Base-by-base conservation (phyloP, 176 grass and related monocot species). In the Zizania latifolia region DNA sequence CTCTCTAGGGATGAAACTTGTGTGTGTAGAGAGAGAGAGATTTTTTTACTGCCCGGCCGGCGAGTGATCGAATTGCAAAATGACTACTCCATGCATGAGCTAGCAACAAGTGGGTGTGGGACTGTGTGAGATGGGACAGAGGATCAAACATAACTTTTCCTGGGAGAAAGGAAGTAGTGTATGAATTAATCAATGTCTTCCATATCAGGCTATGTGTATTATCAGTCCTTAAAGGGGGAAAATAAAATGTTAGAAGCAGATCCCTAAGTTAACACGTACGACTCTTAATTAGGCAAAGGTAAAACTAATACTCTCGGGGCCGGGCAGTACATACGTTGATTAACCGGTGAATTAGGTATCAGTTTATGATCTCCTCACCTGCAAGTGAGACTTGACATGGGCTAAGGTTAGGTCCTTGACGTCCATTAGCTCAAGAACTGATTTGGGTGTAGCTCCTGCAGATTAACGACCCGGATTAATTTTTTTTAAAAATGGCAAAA, bases 391-490 rank as follows among this genome's bases (percentile, higher is more conserved):
- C 66, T 97, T 97, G 80, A 97, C 94, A 86, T 97, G 94, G 34
- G 94, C 94, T 39, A 97, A 89, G 14, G 94, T 97, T 30, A 97
- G 90, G 89, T 97, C 90, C 78, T 97, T 97, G 38, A 93, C 90
- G 79, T 97, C 90, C 94, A 97, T 97, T 46, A 97, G 83, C 86
- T 97, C 94, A 56, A 97, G 94, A 74, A 97, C 94, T 19, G 94
- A 91, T 79, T 97, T 97, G n/a, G 94, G 94, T 32, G 94, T 97
- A 58, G 94, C 94, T 74, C 94, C 94, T 93, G 82, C 58, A 71
- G 46, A 61, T n/a, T n/a, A n/a, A n/a, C n/a, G n/a, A n/a, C n/a
- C n/a, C n/a, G n/a, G n/a, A n/a, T n/a, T n/a, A 36, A 36, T 36
- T 36, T 43, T 38, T 44, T 17, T 40, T 14, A 14, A 46, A n/a